Conservation (phyloP, 2,329 filamentous ascomycete species). For the Aureobasidium sp. region DNA sequence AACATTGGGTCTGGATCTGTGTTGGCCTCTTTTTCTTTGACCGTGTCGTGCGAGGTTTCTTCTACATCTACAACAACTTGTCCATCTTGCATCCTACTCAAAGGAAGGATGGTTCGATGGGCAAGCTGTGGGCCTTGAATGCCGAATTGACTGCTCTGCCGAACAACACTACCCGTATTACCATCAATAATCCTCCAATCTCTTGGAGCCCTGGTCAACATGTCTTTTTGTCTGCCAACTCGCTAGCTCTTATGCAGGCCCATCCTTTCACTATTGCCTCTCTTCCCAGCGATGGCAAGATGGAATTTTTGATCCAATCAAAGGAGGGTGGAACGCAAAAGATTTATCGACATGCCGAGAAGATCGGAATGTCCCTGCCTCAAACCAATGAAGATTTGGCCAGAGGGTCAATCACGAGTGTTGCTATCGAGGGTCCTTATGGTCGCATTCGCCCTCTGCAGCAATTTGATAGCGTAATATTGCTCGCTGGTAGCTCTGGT, state of each 20-base stretch:
- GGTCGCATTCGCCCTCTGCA: conserved; percentile 33
- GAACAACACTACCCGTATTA: conserved; percentile 50
- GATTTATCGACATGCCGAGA: conserved; percentile 47
- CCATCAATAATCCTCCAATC: conserved; percentile 49
- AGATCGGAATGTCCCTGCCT: conserved; percentile 32
- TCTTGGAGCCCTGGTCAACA: conserved; percentile 58
- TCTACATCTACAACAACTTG: conserved; percentile 34
- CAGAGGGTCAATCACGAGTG: background rate
- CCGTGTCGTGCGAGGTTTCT: conserved; percentile 43
- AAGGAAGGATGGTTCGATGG: conserved; percentile 14
- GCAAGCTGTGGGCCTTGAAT: conserved; percentile 16
- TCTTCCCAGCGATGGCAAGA: conserved; percentile 47
- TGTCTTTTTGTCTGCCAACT: conserved; percentile 53
- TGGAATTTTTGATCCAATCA: conserved; percentile 52
- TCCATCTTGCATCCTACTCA: conserved; percentile 35
- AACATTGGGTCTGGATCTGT: conserved; percentile 56
- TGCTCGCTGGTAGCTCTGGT: conserved; percentile 55
- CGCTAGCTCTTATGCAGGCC: conserved; percentile 50
- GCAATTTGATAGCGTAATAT: conserved; percentile 55
- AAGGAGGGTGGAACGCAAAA: conserved; percentile 47
- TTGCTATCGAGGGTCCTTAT: conserved; percentile 26
- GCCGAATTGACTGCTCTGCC: conserved; percentile 36
- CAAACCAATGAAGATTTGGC: conserved; percentile 2
- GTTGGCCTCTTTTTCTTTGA: conserved; percentile 58
- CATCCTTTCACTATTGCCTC: conserved; percentile 60